Evolutionary conservation across 352 stramenopile species (phyloP), one percentile per base, ranked within the genome.

Genomic region (Pythium guiyangense): DNA sequence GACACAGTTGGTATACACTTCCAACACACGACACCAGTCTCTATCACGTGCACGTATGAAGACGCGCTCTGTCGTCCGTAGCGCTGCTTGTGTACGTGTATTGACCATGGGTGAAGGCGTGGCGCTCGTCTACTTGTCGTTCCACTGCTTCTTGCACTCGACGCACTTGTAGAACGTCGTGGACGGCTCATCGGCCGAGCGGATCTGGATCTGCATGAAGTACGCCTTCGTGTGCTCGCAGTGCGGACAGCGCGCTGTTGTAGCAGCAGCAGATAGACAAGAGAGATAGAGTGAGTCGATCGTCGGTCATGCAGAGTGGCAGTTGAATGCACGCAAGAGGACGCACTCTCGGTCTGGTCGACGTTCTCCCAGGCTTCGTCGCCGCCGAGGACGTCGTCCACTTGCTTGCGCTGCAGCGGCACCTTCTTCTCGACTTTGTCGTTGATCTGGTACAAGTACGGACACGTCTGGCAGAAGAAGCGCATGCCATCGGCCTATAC

Each of bases 161-260:
- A 97, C 92, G 71, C 97, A 99, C 72, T 98, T 99, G 85, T 99
- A 99, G 78, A 99, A 99, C n/a, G 97, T 97, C 46, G 97, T 99
- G 85, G 98, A 99, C 6, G 96, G 96, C 68, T 99, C 96, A 64
- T 99, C 96, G 9, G 97, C 97, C 56, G 95, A 99, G 47, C 98
- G 85, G 78, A 99, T 99, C 82, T 99, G 97, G 74, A 99, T 99
- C 82, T 99, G 97, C 94, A 99, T 99, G 80, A 99, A 99, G 78
- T 99, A 99, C 14, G 98, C 98, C 71, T 98, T 91, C 43, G 82
- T 91, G 74, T 96, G 85, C 67, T 96, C 86, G 69, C 97, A 99
- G 65, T 91, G 79, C 4, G 97, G 96, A 73, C 97, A 99, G 42
- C 84, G 78, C 37, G 86, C 88, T 95, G 59, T 15, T 14, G 42